These are phyloP conservation scores for Fusarium oxysporum DNA, from an alignment of 2,329 filamentous ascomycete genomes.

Conservation along the genomic window DNA sequence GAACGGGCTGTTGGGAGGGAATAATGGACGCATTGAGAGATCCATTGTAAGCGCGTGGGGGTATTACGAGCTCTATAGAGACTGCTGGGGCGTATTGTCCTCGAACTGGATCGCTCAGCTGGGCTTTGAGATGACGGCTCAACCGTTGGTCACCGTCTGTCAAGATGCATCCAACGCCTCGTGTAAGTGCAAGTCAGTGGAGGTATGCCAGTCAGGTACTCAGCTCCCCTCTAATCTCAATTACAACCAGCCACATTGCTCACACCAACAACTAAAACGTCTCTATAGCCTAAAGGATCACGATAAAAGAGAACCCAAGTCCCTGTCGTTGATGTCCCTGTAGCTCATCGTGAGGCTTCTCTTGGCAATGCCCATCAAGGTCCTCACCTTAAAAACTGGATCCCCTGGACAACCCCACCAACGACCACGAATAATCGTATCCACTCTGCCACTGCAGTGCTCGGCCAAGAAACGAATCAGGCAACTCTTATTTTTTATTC, in stretches of 20 bases:
- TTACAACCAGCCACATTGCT: fast-evolving
- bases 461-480: conserved; percentile 8
- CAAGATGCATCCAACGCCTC: neutral
- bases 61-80: neutral
- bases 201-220: neutral
- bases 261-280: neutral
- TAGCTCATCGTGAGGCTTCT: conserved; percentile 20
- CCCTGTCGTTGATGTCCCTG: neutral
- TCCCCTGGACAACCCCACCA: conserved; percentile 5
- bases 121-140: neutral
- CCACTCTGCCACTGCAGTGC: neutral
- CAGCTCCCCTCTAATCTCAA: neutral
- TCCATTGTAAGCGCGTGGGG: conserved; percentile 15
- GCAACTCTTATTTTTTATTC: conserved; percentile 4
- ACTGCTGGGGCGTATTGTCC: neutral
- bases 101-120: neutral
- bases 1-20: conserved; percentile 1
- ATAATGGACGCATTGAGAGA: neutral
- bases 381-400: conserved; percentile 42
- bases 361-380: conserved; percentile 42
- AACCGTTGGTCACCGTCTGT: neutral
- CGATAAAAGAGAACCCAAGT: neutral
- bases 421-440: neutral
- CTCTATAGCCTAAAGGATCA: neutral
- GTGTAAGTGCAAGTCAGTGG: neutral